Percentiles rank a stretch among this genome's conserved stretches.
Conservation (phyloP, 139 green algal genomes). For the Trebouxia sp. region DNA sequence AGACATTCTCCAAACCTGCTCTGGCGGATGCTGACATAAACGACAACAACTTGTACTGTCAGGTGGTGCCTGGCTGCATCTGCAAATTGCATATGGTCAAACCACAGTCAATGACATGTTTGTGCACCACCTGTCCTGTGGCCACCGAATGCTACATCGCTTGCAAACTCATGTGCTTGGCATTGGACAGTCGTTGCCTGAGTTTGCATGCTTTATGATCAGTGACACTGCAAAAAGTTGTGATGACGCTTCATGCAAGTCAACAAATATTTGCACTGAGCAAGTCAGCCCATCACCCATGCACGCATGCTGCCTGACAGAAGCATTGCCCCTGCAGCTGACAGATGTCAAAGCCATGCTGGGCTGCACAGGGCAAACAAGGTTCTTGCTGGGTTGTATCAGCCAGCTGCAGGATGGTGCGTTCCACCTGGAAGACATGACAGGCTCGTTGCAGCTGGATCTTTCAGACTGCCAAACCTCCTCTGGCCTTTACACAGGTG, state of each 20-base stretch:
- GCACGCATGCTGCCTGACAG: background rate
- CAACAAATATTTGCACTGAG: too few relatives aligned
- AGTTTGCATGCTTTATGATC: too few relatives aligned
- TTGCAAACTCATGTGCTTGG: too few relatives aligned
- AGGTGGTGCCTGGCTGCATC: too few relatives aligned
- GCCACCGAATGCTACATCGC: too few relatives aligned
- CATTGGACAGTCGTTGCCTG: too few relatives aligned
- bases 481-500: constrained; percentile 75
- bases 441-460: constrained; percentile 76
- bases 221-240: too few relatives aligned
- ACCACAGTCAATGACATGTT: too few relatives aligned
- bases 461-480: constrained; percentile 60
- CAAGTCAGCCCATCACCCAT: too few relatives aligned
- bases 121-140: too few relatives aligned
- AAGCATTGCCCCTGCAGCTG: constrained; percentile 50
- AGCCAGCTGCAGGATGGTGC: constrained; percentile 70
- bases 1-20: constrained; percentile 58
- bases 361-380: constrained; percentile 56
- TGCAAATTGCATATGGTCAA: too few relatives aligned
- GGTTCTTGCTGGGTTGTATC: constrained; percentile 82
- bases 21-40: constrained; percentile 1
- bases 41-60: background rate
- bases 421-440: constrained; percentile 83
- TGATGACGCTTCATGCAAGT: too few relatives aligned
- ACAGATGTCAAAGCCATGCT: constrained; percentile 81